phyloP scores from a whole-genome alignment of 768 basidiomycete species.

The Terana coerulea region DNA sequence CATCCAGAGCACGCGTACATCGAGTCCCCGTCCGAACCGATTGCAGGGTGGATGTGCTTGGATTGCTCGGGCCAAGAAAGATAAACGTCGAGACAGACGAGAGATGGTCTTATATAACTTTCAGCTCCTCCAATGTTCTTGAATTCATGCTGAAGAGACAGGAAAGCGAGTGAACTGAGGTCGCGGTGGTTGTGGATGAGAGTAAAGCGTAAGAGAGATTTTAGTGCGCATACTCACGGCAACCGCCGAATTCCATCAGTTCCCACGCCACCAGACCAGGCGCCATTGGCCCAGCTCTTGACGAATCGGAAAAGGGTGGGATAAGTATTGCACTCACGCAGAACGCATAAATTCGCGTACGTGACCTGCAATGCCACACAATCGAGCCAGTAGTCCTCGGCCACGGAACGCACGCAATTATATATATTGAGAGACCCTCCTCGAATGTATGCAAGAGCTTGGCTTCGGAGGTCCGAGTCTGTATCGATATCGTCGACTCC shows the following conservation, averaged over 20 bases:
- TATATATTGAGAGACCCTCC: constrained; percentile 74
- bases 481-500: too few relatives aligned
- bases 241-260: neutral
- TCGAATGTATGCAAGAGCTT: constrained; percentile 48
- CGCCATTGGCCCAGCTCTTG: too few relatives aligned
- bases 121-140: neutral
- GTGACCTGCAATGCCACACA: constrained; percentile 41
- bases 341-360: constrained; percentile 48
- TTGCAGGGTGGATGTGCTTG: constrained; percentile 54
- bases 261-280: constrained; percentile 1
- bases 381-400: constrained; percentile 73
- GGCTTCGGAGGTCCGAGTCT: neutral
- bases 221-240: neutral
- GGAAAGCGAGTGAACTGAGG: neutral
- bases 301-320: too few relatives aligned
- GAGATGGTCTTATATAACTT: neutral
- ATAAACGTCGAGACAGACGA: neutral
- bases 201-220: neutral
- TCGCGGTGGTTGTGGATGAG: neutral
- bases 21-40: constrained; percentile 70
- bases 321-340: constrained; percentile 59
- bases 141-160: neutral
- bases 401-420: constrained; percentile 86
- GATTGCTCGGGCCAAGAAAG: constrained; percentile 56
- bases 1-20: constrained; percentile 34